Base-by-base conservation (phyloP, 805 yeast genomes). In the Lachancea quebecensis region DNA sequence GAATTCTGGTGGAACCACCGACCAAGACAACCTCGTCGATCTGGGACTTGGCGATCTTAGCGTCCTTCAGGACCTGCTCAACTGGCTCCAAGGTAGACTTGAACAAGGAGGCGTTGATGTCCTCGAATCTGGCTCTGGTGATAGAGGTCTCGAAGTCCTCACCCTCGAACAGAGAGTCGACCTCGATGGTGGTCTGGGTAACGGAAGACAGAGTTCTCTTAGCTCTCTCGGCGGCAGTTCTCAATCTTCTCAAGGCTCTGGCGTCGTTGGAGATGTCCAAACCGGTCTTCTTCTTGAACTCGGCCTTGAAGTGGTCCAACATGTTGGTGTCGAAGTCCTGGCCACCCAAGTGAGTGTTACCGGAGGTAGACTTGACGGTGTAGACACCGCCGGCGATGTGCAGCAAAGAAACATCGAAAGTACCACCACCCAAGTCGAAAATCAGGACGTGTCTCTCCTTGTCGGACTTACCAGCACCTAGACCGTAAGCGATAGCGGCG, bases 331-430 rank as follows among this genome's bases (percentile, higher is more conserved):
- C 98, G 73, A 90, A 90, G 76, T 90, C 98, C 79, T 90, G 96
- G 81, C 98, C 98, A 81, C 98, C 98, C 76, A 90, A 83, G 75
- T 90, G 98, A 61, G 98, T 90, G 77, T 90, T 96, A 87, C 98
- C 98, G 64, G 96, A 95, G 58, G 97, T 89, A 58, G 97, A 89
- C 79, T 89, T 89, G 62, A 89, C 97, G 70, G 89, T 91, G 78
- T 89, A 89, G 64, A 89, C 87, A 74, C 96, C 97, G 66, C 89
- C 96, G 66, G 88, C 95, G 65, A 89, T 86, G 68, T 90, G 81
- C 68, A 89, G 78, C 54, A 89, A 78, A 42, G 96, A 90, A 47
- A 89, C 96, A 85, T 89, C 97, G 76, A 89, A 89, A 68, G 96
- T 89, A 81, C 96, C 96, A 76, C 97, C 97, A 80, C 97, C 97